A percentile compares a stretch with the other conserved stretches of the same genome.
Conservation (phyloP, 129 eudicot genomes). For the Scalesia atractyloides region DNA sequence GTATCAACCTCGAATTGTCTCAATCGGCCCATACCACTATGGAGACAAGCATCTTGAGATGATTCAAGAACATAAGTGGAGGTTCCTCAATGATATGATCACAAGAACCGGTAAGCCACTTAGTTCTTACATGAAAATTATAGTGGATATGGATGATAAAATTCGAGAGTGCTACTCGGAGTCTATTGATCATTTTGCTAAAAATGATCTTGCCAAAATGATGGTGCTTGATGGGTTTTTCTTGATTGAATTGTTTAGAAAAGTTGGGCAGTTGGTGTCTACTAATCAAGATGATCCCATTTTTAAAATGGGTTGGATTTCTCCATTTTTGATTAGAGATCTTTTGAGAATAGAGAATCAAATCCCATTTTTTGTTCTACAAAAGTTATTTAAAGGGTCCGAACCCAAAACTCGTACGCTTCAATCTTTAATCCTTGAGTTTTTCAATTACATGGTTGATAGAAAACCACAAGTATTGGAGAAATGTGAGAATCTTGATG, state of each 20-base stretch:
- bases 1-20: constrained; percentile 39
- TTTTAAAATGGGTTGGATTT: constrained; percentile 38
- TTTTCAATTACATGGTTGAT: constrained; percentile 27
- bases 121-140: not conserved
- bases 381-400: constrained; percentile 24
- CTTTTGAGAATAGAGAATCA: constrained; percentile 39
- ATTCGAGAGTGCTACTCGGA: constrained; percentile 39
- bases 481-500: constrained; percentile 15
- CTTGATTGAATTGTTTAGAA: constrained; percentile 38
- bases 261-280: constrained; percentile 31
- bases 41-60: constrained; percentile 38
- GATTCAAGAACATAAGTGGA: constrained; percentile 46
- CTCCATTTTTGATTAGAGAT: constrained; percentile 40
- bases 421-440: constrained; percentile 32
- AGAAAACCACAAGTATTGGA: constrained; percentile 5
- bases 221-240: constrained; percentile 47
- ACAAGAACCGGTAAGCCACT: constrained; percentile 24
- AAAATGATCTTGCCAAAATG: constrained; percentile 40
- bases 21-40: constrained; percentile 42
- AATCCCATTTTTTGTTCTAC: constrained; percentile 38
- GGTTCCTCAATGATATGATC: constrained; percentile 29
- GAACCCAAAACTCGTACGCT: not conserved
- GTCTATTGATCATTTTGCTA: constrained; percentile 20
- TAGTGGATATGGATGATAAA: constrained; percentile 13
- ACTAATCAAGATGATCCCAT: constrained; percentile 32